Evolutionary conservation across 805 yeast species (phyloP).

Genomic region (Candida berthetii): DNA sequence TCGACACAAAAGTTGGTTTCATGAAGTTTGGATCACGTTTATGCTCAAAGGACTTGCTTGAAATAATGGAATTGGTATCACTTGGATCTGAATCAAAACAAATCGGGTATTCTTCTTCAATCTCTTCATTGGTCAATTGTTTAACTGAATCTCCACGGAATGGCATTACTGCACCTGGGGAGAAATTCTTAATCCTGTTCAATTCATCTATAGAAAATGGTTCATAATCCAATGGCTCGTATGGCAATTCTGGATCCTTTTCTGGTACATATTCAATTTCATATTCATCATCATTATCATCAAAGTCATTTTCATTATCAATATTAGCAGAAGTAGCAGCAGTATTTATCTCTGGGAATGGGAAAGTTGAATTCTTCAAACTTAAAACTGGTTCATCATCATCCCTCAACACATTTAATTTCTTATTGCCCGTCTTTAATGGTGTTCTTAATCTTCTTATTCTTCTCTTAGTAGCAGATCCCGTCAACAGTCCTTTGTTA

Average conservation of each 20-base stretch:
- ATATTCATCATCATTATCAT: conserved; percentile 23
- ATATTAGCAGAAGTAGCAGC: conserved; percentile 5
- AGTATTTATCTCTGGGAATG: conserved; percentile 11
- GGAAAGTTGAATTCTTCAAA: conserved; percentile 7
- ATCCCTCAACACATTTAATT: conserved; percentile 26
- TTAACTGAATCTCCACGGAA: conserved; percentile 10
- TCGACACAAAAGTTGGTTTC: conserved; percentile 20
- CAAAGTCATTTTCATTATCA: conserved; percentile 6
- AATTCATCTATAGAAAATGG: conserved; percentile 29
- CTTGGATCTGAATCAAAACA: conserved; percentile 22
- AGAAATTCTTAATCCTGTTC: conserved; percentile 16
- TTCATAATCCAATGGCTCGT: conserved; percentile 39
- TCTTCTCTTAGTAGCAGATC: conserved; percentile 7
- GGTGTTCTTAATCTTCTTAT: conserved; percentile 14
- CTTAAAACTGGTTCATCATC: conserved; percentile 6
- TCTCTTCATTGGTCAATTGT: conserved; percentile 1
- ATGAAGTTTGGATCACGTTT: conserved; percentile 14
- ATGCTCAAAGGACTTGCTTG: conserved; percentile 14
- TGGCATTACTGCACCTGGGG: conserved; percentile 12
- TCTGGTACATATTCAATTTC: conserved; percentile 46
- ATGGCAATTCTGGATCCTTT: conserved; percentile 29
- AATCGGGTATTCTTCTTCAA: conserved; percentile 12
- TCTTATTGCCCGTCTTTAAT: conserved; percentile 12
- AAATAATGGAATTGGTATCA: conserved; percentile 11
- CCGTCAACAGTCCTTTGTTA: background rate